Evolutionary conservation across 1,284 basidiomycete genomes (phyloP), one percentile per base, ranked within the genome.

Genomic region (Phellinidium pouzarii): DNA sequence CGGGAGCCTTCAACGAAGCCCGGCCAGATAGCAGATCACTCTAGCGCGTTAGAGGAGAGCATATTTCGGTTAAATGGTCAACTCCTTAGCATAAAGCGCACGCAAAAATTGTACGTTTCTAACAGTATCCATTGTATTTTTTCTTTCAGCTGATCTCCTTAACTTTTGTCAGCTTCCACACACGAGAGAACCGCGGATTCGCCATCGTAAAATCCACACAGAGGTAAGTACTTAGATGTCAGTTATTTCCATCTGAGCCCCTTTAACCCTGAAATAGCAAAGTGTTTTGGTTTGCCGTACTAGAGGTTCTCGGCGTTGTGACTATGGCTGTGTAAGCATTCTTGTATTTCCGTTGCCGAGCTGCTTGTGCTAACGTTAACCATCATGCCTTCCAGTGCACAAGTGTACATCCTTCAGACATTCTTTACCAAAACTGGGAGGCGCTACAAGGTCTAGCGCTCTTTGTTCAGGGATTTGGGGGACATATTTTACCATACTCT

Each of bases 341-440:
- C 44, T 40, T 40, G 1, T 27, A 7, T 29, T 38, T 40, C 3
- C 25, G 20, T 7, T 14, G 17, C 20, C 34, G 7, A 14, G 11
- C 17, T 27, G 14, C n/a, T 46, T 31, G 46, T 19, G 9, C 20
- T 43, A 36, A 31, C 31, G n/a, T n/a, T n/a, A n/a, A n/a, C n/a
- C n/a, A n/a, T n/a, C 3, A 4, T 23, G 3, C 38, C 19, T 20
- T 48, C 46, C 63, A 94, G 91, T 11, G 69, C 87, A 54, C 92
- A 94, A 69, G 88, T 94, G 22, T 94, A 92, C 67, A 75, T 94
- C 45, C 77, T 94, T 34, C 91, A 94, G 68, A 94, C 90, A 20
- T 94, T 94, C 82, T 94, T 94, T 71, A 92, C 88, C 31, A 83
- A 86, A 65, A 91, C 89, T 4, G 89, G 88, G 37, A 79, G 88